Conservation (phyloP, 2,329 filamentous ascomycete species). For the Chrysosporium queenslandicum region DNA sequence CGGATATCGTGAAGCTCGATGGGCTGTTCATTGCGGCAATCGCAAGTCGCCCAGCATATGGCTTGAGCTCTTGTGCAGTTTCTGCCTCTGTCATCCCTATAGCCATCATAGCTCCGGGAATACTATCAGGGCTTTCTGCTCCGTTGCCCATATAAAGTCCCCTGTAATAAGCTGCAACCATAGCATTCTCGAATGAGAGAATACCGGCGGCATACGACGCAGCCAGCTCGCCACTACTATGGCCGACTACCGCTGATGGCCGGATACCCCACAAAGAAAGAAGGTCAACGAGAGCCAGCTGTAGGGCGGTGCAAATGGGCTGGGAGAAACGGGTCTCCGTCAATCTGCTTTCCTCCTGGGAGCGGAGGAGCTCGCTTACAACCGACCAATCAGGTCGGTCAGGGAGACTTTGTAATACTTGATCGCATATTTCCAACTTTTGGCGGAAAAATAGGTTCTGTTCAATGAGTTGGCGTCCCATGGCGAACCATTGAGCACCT, state of each 20-base stretch:
- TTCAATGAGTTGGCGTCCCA: slow-evolving; percentile 4
- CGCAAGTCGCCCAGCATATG: slow-evolving; percentile 9
- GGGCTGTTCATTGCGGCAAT: slow-evolving; percentile 18
- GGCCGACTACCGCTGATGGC: slow-evolving; percentile 24
- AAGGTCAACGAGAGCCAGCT: slow-evolving; percentile 32
- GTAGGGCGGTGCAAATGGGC: slow-evolving; percentile 11
- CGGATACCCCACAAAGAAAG: slow-evolving; percentile 26
- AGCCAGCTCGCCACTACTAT: slow-evolving; percentile 34
- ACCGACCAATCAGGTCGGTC: not conserved
- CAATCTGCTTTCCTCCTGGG: slow-evolving; percentile 4
- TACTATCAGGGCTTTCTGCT: not conserved
- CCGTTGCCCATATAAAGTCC: slow-evolving; percentile 14
- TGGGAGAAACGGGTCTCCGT: slow-evolving; percentile 11
- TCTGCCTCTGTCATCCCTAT: slow-evolving; percentile 9
- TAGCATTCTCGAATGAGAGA: slow-evolving; percentile 29
- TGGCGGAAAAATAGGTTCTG: not conserved
- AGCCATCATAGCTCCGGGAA: slow-evolving; percentile 13
- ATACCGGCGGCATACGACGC: slow-evolving; percentile 32
- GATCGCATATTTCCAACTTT: not conserved
- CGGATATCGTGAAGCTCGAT: slow-evolving; percentile 16
- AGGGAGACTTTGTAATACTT: not conserved
- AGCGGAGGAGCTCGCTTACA: not conserved
- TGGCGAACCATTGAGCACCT: slow-evolving; percentile 15
- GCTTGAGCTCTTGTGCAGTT: not conserved
- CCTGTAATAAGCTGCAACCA: slow-evolving; percentile 23